Percentiles rank a stretch among this genome's conserved stretches.
phyloP scores from a whole-genome alignment of 2,329 filamentous ascomycete genomes.

The Neopestalotiopsis rosae region DNA sequence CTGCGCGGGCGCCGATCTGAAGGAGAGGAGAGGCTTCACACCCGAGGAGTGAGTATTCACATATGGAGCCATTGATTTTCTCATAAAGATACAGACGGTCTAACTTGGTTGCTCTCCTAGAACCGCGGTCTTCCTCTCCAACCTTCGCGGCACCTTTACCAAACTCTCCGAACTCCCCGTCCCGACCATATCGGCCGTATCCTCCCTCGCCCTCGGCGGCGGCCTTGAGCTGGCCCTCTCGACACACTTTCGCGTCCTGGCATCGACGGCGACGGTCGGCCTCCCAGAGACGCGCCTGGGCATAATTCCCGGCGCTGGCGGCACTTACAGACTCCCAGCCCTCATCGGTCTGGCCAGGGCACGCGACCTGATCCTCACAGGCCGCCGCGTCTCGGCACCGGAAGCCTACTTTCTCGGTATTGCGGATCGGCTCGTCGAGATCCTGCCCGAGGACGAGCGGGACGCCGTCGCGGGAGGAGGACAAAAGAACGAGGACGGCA shows the following conservation, averaged over 20 bases:
- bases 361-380: constrained; percentile 89
- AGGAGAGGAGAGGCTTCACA: constrained; percentile 80
- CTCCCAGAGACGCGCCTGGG: constrained; percentile 91
- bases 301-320: constrained; percentile 94
- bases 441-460: constrained; percentile 62
- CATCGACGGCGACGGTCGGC: constrained; percentile 77
- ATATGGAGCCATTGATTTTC: background rate
- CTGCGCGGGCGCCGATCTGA: constrained; percentile 93
- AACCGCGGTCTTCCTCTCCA: constrained; percentile 77
- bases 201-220: constrained; percentile 86
- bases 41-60: constrained; percentile 71
- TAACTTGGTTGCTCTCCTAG: constrained; percentile 49
- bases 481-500: constrained; percentile 43
- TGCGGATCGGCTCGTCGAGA: constrained; percentile 87
- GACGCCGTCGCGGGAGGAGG: constrained; percentile 43
- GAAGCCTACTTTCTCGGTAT: constrained; percentile 94
- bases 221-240: constrained; percentile 91
- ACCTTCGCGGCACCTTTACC: constrained; percentile 77
- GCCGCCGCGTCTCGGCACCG: constrained; percentile 78
- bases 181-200: constrained; percentile 88
- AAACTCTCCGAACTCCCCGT: constrained; percentile 78
- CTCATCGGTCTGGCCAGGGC: constrained; percentile 82
- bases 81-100: background rate
- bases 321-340: constrained; percentile 84
- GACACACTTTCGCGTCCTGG: constrained; percentile 87